A percentile compares a stretch with the other conserved stretches of the same genome.
These are phyloP conservation scores for Exophiala viscosa DNA, from an alignment of 2,329 filamentous ascomycete genomes.

Conservation along the genomic window DNA sequence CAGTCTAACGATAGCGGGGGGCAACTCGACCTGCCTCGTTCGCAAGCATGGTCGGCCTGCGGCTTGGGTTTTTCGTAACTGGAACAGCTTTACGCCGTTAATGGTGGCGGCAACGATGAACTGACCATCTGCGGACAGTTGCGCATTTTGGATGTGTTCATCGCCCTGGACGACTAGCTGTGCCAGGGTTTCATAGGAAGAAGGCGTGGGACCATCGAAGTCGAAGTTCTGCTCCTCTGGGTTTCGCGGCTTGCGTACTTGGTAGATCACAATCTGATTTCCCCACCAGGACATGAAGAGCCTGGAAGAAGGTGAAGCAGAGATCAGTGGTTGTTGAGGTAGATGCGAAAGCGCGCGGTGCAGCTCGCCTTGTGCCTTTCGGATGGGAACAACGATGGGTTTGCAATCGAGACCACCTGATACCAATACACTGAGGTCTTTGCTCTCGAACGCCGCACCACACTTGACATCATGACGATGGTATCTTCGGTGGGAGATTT, in stretches of 20 bases:
- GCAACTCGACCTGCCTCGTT: conserved; percentile 67
- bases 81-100: conserved; percentile 73
- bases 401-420: conserved; percentile 88
- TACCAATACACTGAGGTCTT: conserved; percentile 77
- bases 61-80: conserved; percentile 41
- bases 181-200: conserved; percentile 22
- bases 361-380: conserved; percentile 60
- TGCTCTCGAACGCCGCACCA: conserved; percentile 84
- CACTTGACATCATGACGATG: conserved; percentile 95
- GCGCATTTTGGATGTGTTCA: conserved; percentile 73
- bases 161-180: conserved; percentile 54
- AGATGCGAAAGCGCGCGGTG: conserved; percentile 78
- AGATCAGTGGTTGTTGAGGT: conserved; percentile 71
- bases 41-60: conserved; percentile 28
- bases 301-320: conserved; percentile 68
- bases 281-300: conserved; percentile 92
- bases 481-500: conserved; percentile 78
- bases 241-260: conserved; percentile 12
- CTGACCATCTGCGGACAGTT: conserved; percentile 67
- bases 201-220: conserved; percentile 3
- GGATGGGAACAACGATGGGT: conserved; percentile 76
- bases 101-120: conserved; percentile 73
- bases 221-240: conserved; percentile 1
- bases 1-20: conserved; percentile 51
- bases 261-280: conserved; percentile 80